phyloP scores from a whole-genome alignment of 768 basidiomycete genomes.

The Coprinopsis cinerea region DNA sequence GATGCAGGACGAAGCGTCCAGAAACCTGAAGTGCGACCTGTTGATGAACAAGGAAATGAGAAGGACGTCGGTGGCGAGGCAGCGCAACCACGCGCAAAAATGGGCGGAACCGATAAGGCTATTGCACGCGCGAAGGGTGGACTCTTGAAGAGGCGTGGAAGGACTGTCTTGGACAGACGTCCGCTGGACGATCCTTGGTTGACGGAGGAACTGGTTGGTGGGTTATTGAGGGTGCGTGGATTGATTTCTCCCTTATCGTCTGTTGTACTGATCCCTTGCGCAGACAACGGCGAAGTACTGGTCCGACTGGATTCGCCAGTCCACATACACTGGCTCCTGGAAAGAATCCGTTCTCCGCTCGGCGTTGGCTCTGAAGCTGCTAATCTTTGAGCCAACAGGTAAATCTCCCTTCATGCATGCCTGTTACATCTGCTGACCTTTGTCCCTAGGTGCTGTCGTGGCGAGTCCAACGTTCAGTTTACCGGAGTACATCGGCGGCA shows the following conservation, averaged over 20 bases:
- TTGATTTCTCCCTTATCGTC: neutral
- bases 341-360: conserved; percentile 91
- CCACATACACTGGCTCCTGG: conserved; percentile 91
- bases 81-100: neutral
- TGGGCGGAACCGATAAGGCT: neutral
- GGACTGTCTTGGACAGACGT: conserved; percentile 2
- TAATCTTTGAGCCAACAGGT: conserved; percentile 91
- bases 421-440: neutral
- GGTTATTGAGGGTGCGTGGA: conserved; percentile 47
- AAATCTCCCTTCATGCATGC: neutral
- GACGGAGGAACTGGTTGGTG: conserved; percentile 56
- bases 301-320: conserved; percentile 84
- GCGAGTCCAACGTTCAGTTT: conserved; percentile 95
- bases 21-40: neutral
- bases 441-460: conserved; percentile 70
- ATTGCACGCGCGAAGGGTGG: neutral
- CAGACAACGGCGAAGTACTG: conserved; percentile 76
- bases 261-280: neutral
- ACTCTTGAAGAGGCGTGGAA: neutral
- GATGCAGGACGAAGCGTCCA: neutral
- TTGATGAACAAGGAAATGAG: neutral
- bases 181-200: conserved; percentile 57
- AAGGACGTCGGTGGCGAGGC: neutral
- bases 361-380: conserved; percentile 87
- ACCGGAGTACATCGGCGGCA: conserved; percentile 76